Evolutionary conservation across 2,329 filamentous ascomycete genomes (phyloP).

Genomic region (Venturia oleaginea): DNA sequence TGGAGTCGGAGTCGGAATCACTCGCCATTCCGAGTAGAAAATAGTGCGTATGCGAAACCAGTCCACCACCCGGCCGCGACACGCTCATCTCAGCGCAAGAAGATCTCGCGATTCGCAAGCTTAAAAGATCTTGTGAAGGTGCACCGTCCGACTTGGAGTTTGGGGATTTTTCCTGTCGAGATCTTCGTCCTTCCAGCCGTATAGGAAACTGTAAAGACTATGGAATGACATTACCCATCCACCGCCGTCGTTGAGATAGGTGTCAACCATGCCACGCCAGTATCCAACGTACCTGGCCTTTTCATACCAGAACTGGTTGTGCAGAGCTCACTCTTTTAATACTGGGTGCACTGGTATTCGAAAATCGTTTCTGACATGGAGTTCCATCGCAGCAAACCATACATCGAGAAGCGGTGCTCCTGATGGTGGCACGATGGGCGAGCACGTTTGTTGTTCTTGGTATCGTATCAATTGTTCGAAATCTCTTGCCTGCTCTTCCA

Average conservation of each 20-base stretch:
- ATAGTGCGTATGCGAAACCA: not conserved
- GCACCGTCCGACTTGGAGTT: not conserved
- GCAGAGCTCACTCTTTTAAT: too few species aligned
- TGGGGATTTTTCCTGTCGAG: not conserved
- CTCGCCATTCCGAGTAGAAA: not conserved
- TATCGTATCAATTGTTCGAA: not conserved
- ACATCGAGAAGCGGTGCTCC: not conserved
- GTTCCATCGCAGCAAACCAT: not conserved
- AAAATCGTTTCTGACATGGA: not conserved
- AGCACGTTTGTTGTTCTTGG: not conserved
- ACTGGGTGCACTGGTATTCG: not conserved
- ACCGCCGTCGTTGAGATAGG: too few species aligned
- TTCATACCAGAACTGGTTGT: too few species aligned
- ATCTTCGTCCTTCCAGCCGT: not conserved
- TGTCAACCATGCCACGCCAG: too few species aligned
- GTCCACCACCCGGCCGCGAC: not conserved
- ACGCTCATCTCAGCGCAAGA: not conserved
- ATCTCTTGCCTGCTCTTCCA: too few species aligned
- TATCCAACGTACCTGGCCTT: too few species aligned
- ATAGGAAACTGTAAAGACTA: too few species aligned
- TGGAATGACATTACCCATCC: too few species aligned
- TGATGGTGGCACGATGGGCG: not conserved
- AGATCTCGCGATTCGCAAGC: not conserved
- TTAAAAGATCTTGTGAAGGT: not conserved
- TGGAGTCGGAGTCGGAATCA: not conserved